Conservation (phyloP, 208 protist genomes). For the Plasmodiophora brassicae region DNA sequence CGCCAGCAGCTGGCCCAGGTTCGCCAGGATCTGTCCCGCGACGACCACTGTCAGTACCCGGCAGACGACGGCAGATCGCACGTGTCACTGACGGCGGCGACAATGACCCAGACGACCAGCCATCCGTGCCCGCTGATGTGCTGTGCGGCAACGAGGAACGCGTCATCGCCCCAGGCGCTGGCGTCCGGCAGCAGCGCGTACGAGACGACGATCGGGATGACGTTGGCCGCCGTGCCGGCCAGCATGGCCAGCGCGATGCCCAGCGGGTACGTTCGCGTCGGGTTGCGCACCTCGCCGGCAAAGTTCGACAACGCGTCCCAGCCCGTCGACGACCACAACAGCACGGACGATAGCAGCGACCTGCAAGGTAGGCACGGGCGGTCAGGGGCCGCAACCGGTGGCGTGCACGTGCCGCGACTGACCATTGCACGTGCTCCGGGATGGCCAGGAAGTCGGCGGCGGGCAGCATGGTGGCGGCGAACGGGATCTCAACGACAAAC, state of each 20-base stretch:
- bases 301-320: conserved; percentile 1
- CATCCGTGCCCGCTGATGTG: background rate
- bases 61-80: no score
- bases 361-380: background rate
- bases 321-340: background rate
- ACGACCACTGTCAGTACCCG: no score
- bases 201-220: background rate
- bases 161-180: background rate
- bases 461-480: background rate
- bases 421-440: background rate
- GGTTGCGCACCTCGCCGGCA: conserved; percentile 1
- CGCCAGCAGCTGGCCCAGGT: background rate
- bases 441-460: background rate
- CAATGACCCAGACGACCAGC: background rate
- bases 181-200: background rate
- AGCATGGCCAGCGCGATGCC: background rate
- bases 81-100: no score
- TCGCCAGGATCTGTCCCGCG: background rate
- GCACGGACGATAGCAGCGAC: background rate
- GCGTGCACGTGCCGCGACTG: background rate
- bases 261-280: background rate
- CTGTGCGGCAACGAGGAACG: background rate
- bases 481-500: background rate
- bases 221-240: background rate
- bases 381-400: background rate